These are phyloP conservation scores for Cyanodermella asteris DNA, from an alignment of 2,329 filamentous ascomycete species.

Conservation along the genomic window DNA sequence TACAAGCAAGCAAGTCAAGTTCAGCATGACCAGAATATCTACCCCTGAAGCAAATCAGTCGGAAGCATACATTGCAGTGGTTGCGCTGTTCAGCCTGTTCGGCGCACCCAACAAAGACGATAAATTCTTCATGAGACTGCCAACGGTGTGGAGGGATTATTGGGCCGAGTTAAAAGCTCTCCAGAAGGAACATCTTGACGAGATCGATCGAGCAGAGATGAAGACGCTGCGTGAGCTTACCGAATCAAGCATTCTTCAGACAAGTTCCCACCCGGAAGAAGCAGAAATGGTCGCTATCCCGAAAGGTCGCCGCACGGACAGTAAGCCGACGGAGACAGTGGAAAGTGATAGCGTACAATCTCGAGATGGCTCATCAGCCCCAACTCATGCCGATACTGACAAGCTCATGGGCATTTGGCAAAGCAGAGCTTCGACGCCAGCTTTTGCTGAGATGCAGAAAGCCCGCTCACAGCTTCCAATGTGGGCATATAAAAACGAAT, in stretches of 20 bases:
- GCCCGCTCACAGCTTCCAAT: conserved; percentile 69
- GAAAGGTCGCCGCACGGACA: conserved; percentile 8
- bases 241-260: neutral
- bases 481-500: conserved; percentile 60
- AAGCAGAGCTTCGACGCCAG: conserved; percentile 24
- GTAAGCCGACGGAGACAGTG: neutral
- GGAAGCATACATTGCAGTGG: conserved; percentile 65
- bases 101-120: conserved; percentile 62
- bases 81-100: conserved; percentile 63
- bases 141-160: conserved; percentile 61
- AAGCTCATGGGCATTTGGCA: conserved; percentile 28
- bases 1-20: conserved; percentile 27
- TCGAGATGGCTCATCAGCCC: conserved; percentile 11
- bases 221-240: neutral
- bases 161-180: conserved; percentile 57
- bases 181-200: conserved; percentile 49
- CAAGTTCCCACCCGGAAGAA: conserved; percentile 12
- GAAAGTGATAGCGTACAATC: neutral
- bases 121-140: conserved; percentile 59
- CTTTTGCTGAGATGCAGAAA: conserved; percentile 60
- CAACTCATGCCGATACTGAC: conserved; percentile 14
- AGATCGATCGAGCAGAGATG: conserved; percentile 43
- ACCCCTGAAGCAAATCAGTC: conserved; percentile 61
- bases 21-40: conserved; percentile 55
- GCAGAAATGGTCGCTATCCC: conserved; percentile 31